phyloP scores from a whole-genome alignment of 2,329 filamentous ascomycete species.

The Microsporum ferrugineum region DNA sequence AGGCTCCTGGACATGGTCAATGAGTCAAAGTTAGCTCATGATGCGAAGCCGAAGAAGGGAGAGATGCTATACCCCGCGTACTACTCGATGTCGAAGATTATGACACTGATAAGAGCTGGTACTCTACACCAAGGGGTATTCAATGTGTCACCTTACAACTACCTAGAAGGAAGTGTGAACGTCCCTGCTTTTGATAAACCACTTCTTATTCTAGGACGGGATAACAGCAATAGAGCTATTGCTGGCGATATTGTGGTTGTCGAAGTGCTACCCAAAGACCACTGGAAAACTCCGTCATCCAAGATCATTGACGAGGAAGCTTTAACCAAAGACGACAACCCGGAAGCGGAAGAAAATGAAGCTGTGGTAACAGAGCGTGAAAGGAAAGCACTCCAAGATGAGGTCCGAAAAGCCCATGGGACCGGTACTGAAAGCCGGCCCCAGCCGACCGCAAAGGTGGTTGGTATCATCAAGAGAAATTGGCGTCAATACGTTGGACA shows the following conservation, averaged over 20 bases:
- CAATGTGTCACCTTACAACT: conserved; percentile 96
- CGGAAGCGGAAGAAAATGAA: conserved; percentile 63
- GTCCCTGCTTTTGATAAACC: conserved; percentile 83
- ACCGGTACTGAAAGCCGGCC: conserved; percentile 63
- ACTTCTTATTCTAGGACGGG: conserved; percentile 75
- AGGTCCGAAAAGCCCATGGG: conserved; percentile 75
- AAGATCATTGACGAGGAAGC: conserved; percentile 93
- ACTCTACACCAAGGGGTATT: conserved; percentile 89
- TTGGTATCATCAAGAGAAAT: conserved; percentile 87
- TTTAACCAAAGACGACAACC: conserved; percentile 84
- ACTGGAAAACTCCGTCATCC: conserved; percentile 93
- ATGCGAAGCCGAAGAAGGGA: conserved; percentile 52
- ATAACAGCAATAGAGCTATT: conserved; percentile 91
- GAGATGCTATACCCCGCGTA: conserved; percentile 81
- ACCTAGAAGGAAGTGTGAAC: conserved; percentile 83
- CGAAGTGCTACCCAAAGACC: conserved; percentile 81
- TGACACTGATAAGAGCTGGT: conserved; percentile 81
- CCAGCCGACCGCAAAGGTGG: conserved; percentile 83
- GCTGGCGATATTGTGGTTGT: conserved; percentile 89
- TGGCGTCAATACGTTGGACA: conserved; percentile 98
- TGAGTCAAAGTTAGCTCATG: conserved; percentile 58
- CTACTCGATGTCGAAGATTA: conserved; percentile 77
- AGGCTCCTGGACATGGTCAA: conserved; percentile 87
- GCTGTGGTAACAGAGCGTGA: conserved; percentile 83
- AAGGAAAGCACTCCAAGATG: conserved; percentile 74